A percentile compares a stretch with the other conserved stretches of the same genome.
These are phyloP conservation scores for Ceratocystis alfenasii DNA, from an alignment of 2,329 filamentous ascomycete genomes.

Conservation along the genomic window DNA sequence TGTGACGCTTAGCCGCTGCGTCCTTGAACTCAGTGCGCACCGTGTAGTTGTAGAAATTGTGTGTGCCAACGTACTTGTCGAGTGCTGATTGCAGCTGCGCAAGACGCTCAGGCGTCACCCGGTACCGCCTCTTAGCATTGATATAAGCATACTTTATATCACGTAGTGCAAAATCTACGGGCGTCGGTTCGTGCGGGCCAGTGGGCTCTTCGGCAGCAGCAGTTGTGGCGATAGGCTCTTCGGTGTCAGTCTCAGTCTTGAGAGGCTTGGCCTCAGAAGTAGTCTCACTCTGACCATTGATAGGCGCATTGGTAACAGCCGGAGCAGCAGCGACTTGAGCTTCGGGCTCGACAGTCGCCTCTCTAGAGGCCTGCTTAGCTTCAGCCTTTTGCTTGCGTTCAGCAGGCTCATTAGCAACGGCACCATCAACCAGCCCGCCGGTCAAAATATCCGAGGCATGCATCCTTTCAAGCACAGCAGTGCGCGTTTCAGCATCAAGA, in stretches of 20 bases:
- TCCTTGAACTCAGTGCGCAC: conserved; percentile 74
- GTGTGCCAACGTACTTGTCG: conserved; percentile 65
- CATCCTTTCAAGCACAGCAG: conserved; percentile 50
- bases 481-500: conserved; percentile 52
- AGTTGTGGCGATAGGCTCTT: conserved; percentile 15
- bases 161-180: conserved; percentile 54
- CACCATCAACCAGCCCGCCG: conserved; percentile 18
- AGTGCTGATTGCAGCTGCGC: conserved; percentile 65
- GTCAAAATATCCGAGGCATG: conserved; percentile 30
- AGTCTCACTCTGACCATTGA: not conserved
- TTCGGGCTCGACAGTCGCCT: conserved; percentile 24
- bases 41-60: conserved; percentile 96
- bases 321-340: conserved; percentile 21
- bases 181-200: conserved; percentile 28
- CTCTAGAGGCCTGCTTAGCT: conserved; percentile 22
- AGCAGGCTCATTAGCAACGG: conserved; percentile 24
- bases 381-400: conserved; percentile 19
- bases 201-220: conserved; percentile 18
- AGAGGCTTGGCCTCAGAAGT: not conserved
- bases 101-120: conserved; percentile 60
- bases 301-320: not conserved
- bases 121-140: conserved; percentile 71
- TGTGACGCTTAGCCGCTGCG: conserved; percentile 74
- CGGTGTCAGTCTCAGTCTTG: conserved; percentile 19
- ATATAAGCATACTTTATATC: conserved; percentile 68